Evolutionary conservation across 202 grass and related monocot genomes (phyloP), one percentile per base, ranked within the genome.

Genomic region (Brachypodium distachyon): DNA sequence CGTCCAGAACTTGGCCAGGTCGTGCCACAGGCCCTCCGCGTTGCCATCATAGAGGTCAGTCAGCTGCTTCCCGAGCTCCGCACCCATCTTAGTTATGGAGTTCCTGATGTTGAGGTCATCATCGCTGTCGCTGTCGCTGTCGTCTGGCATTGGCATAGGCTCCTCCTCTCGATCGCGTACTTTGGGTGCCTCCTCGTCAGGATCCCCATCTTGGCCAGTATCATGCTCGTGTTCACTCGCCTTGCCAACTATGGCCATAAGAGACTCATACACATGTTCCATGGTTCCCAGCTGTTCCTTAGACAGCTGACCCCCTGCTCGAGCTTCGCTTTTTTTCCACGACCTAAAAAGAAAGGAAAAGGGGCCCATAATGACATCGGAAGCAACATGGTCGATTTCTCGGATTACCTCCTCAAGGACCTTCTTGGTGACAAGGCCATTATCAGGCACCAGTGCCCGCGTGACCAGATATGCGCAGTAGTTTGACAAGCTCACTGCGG

Each of bases 381-480:
- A 61, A 6, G n/a, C 3, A 6, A 63, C n/a, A 0, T 38, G 10
- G 60, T 63, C 2, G 0, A 39, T 21, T 22, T 63, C 60, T 63
- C n/a, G 0, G 33, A 63, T 63, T 12, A 63, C 60, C 60, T 63
- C 60, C 10, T 63, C 60, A 13, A 46, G 19, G 8, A 80, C 29
- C 7, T 3, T 59, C 0, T 1, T 0, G 12, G n/a, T 51, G 1
- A 72, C 42, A 1, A 81, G 16, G 67, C 28, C 54, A 12, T 51
- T 72, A 3, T 81, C 78, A 3, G 41, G 66, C 29, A 81, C 66
- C 7, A 71, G 54, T 5, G 41, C 8, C 78, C 25, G 10, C 9
- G 14, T 60, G 9, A 50, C 29, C 29, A 81, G 54, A 18, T 81
- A 81, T 0, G 54, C 43, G 9, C 78, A 81, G 22, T 81, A 81